A percentile compares a stretch with the other conserved stretches of the same genome.
Conservation (phyloP, 2,329 filamentous ascomycete species). For the Arachnomyces sp. region DNA sequence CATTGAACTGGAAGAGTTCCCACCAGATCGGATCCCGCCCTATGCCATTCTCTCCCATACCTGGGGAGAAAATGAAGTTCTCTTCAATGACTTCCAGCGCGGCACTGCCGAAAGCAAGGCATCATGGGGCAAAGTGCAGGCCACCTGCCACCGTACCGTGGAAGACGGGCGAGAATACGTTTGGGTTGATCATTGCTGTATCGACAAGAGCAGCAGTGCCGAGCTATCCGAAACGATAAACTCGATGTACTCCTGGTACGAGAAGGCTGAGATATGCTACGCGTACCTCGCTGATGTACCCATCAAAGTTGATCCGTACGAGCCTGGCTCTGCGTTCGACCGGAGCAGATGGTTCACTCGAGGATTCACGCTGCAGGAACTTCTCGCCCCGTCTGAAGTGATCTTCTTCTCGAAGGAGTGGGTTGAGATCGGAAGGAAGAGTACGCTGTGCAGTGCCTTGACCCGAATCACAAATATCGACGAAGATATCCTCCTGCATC, state of each 20-base stretch:
- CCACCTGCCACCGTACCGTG: conserved; percentile 12
- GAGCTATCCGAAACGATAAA: conserved; percentile 30
- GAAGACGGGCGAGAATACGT: conserved; percentile 22
- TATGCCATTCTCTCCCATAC: conserved; percentile 22
- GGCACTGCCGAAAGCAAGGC: background rate
- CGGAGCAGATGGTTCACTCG: conserved; percentile 7
- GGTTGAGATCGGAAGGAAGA: conserved; percentile 5
- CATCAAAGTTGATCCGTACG: background rate
- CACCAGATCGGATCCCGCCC: conserved; percentile 3
- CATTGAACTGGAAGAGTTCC: conserved; percentile 2
- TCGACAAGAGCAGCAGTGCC: conserved; percentile 28
- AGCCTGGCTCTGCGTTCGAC: conserved; percentile 1
- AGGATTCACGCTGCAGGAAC: conserved; percentile 8
- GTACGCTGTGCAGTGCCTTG: conserved; percentile 3
- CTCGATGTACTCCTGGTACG: conserved; percentile 27
- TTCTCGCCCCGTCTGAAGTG: conserved; percentile 4
- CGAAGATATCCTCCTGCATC: background rate
- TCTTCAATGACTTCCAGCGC: conserved; percentile 12
- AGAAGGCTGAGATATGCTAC: conserved; percentile 28
- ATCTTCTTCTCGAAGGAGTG: conserved; percentile 6
- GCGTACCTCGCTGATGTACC: conserved; percentile 24
- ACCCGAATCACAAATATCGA: conserved; percentile 3
- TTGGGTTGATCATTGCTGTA: conserved; percentile 36
- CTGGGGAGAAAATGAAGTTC: conserved; percentile 18
- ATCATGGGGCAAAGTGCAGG: conserved; percentile 1